Evolutionary conservation across 805 yeast species (phyloP), one percentile per base, ranked within the genome.

Genomic region (Clavispora phyllophila): DNA sequence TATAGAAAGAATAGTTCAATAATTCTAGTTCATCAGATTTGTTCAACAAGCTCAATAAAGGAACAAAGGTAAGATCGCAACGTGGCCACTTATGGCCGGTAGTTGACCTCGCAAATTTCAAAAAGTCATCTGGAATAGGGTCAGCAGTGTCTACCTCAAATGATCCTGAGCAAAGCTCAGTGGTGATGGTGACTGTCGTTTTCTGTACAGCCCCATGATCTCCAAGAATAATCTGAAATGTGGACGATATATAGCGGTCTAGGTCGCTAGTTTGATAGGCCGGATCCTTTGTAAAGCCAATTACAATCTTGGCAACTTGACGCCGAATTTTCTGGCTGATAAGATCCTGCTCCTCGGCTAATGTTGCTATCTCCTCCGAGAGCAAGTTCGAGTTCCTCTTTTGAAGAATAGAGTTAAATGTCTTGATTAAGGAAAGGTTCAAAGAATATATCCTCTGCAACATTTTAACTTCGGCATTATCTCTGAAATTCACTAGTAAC

Each of bases 51-150:
- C 62, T 66, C 27, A 70, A 43, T 17, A 70, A 46, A 2, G 75
- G 75, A 7, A 70, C 43, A 13, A 55, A 47, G 0, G 73, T 66
- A 41, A 68, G 48, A 26, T 57, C 55, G 44, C 75, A 70, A 32
- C 61, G 54, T 1, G 62, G 49, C 74, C 74, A 70, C 22, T 48
- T 49, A 41, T 70, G 75, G 10, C 57, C 51, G 1, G 66, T 50
- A 6, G 55, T 52, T 2, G 73, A 68, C 23, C 36, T 50, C 1
- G 53, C 54, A 9, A 58, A 44, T 9, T 43, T 39, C 15, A 38
- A 24, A 33, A 40, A 40, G n/a, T 46, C 39, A 5, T 50, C 47
- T 12, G 47, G 50, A 4, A 47, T 46, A 3, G 42, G 43, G 19
- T 53, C 57, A 10, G 43, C 40, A 25, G 33, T 33, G 7, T 52